A percentile compares a stretch with the other conserved stretches of the same genome.
phyloP scores from a whole-genome alignment of 2,329 filamentous ascomycete species.

The Phialophora tarda region DNA sequence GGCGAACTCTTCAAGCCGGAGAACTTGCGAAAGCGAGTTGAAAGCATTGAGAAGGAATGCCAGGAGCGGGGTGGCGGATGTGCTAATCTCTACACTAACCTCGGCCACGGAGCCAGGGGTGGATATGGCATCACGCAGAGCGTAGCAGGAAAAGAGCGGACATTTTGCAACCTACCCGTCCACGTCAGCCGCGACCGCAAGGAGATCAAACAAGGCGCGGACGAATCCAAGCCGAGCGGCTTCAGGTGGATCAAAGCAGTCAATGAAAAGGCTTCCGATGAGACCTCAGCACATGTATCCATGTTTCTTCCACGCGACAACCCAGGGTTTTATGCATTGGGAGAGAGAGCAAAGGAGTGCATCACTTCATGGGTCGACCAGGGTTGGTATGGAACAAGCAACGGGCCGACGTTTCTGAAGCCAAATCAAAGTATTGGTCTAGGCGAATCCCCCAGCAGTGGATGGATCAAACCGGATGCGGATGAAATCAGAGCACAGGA shows the following conservation, averaged over 20 bases:
- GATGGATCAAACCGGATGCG: constrained; percentile 37
- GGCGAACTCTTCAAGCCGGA: constrained; percentile 84
- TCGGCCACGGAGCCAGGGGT: constrained; percentile 69
- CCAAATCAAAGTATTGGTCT: constrained; percentile 25
- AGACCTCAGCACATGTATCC: constrained; percentile 75
- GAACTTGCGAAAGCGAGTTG: constrained; percentile 76
- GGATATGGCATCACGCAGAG: constrained; percentile 55
- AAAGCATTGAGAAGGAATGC: constrained; percentile 68
- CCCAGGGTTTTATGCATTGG: constrained; percentile 50
- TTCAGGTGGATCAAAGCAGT: constrained; percentile 71
- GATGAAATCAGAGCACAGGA: constrained; percentile 36
- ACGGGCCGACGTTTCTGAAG: constrained; percentile 29
- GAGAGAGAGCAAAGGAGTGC: constrained; percentile 47
- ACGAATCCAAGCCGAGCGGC: constrained; percentile 44
- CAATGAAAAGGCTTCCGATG: constrained; percentile 80
- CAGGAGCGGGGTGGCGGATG: constrained; percentile 54
- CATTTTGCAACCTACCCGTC: constrained; percentile 81
- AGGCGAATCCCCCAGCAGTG: constrained; percentile 34
- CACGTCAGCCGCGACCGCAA: constrained; percentile 31
- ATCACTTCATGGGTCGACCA: constrained; percentile 47
- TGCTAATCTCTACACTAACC: constrained; percentile 82
- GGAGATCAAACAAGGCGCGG: constrained; percentile 39
- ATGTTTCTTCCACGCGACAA: constrained; percentile 56
- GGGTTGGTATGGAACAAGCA: constrained; percentile 39
- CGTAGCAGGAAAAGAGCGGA: constrained; percentile 67